Evolutionary conservation across 2,329 filamentous ascomycete species (phyloP).

Genomic region (Sclerotinia nivalis): DNA sequence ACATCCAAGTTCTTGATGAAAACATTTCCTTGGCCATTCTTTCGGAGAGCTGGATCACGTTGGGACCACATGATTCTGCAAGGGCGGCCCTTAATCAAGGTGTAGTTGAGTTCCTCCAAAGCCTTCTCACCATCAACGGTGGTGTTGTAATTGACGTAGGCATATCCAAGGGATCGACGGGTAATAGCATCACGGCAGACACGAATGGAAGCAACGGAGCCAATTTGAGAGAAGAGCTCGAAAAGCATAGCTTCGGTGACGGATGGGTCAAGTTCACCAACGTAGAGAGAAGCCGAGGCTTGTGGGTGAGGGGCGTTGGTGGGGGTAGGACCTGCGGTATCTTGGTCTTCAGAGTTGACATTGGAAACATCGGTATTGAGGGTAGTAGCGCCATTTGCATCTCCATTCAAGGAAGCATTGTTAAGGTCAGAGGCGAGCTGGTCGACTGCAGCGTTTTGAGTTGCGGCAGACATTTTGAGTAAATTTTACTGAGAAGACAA

Average conservation of each 20-base stretch:
- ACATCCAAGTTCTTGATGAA: constrained; percentile 99
- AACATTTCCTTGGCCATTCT: constrained; percentile 98
- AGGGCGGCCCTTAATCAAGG: constrained; percentile 95
- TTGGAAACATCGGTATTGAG: constrained; percentile 73
- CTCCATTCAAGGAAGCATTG: constrained; percentile 70
- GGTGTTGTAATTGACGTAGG: constrained; percentile 99
- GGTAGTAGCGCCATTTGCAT: constrained; percentile 64
- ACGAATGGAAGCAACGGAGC: constrained; percentile 97
- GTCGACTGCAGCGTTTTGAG: constrained; percentile 64
- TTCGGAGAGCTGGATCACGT: constrained; percentile 97
- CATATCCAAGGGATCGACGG: constrained; percentile 96
- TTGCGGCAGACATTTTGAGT: constrained; percentile 61
- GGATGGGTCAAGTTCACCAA: constrained; percentile 95
- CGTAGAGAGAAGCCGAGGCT: constrained; percentile 97
- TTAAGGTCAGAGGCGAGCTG: constrained; percentile 78
- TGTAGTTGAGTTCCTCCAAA: constrained; percentile 99
- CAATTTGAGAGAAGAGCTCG: constrained; percentile 99
- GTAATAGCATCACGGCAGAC: constrained; percentile 99
- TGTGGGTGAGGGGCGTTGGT: constrained; percentile 77
- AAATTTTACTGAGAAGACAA: constrained; percentile 27
- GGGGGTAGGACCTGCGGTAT: constrained; percentile 68
- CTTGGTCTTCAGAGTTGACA: constrained; percentile 57
- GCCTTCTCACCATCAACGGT: constrained; percentile 95
- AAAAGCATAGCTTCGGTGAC: constrained; percentile 99
- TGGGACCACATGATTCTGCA: constrained; percentile 99